Evolutionary conservation across 2,329 filamentous ascomycete species (phyloP).

Genomic region (Fusarium sp.): DNA sequence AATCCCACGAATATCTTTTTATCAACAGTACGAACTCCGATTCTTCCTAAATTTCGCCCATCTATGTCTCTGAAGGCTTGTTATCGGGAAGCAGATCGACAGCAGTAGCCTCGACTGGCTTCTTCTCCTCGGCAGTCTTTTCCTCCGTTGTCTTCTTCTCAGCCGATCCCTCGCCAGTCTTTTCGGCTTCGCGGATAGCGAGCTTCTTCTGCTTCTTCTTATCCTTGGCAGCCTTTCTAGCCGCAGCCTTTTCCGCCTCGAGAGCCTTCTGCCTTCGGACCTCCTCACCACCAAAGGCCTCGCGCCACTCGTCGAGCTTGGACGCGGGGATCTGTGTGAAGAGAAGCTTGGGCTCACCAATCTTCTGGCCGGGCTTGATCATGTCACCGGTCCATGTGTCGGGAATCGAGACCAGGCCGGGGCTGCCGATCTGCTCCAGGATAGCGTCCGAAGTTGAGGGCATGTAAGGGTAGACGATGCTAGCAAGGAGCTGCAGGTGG

Average conservation of each 20-base stretch:
- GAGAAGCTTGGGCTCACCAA: conserved; percentile 82
- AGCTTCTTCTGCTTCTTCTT: conserved; percentile 63
- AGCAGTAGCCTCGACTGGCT: conserved; percentile 39
- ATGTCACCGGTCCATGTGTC: conserved; percentile 73
- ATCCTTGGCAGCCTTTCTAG: conserved; percentile 65
- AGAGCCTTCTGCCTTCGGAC: conserved; percentile 78
- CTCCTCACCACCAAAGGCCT: conserved; percentile 75
- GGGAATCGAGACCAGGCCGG: conserved; percentile 68
- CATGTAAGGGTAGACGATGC: conserved; percentile 86
- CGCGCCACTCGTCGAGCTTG: conserved; percentile 86
- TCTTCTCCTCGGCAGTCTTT: conserved; percentile 28
- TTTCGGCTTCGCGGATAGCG: conserved; percentile 42
- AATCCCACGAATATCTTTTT: conserved; percentile 7
- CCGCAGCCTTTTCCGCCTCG: conserved; percentile 63
- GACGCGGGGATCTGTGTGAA: conserved; percentile 87
- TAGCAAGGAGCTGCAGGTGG: conserved; percentile 84
- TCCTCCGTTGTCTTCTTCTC: conserved; percentile 22
- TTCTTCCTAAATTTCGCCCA: not conserved
- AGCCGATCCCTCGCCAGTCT: conserved; percentile 23
- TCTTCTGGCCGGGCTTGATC: conserved; percentile 80
- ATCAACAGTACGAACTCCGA: conserved; percentile 10
- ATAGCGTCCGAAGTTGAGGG: conserved; percentile 83
- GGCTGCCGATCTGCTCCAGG: conserved; percentile 78
- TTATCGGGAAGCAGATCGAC: conserved; percentile 38
- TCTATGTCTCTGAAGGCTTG: conserved; percentile 40